phyloP scores from a whole-genome alignment of 164 flowering plant genomes.

The Euptelea pleiosperma region DNA sequence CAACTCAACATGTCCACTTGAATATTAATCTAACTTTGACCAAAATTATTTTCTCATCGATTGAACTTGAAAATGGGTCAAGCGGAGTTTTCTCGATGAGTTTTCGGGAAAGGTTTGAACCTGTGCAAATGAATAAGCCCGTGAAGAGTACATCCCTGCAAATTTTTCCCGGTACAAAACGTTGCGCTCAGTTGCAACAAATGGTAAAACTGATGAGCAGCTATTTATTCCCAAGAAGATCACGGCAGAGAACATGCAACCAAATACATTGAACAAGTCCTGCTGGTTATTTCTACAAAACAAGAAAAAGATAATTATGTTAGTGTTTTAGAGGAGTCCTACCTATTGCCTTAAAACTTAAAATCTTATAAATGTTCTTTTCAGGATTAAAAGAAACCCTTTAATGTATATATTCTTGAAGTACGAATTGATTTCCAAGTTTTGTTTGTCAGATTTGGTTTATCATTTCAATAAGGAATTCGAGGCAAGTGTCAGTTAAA shows the following conservation, averaged over 20 bases:
- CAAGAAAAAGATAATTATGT: background rate
- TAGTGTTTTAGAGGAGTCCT: background rate
- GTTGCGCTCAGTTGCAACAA: conserved; percentile 47
- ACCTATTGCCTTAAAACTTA: background rate
- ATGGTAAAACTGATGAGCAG: conserved; percentile 50
- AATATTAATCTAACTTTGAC: too few species aligned
- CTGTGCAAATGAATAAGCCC: conserved; percentile 69
- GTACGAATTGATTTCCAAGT: too few species aligned
- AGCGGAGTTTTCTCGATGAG: too few species aligned
- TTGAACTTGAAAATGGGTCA: too few species aligned
- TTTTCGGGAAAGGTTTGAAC: conserved; percentile 20
- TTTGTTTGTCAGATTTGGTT: too few species aligned
- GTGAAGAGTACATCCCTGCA: conserved; percentile 77
- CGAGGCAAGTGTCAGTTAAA: too few species aligned
- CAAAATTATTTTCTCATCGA: too few species aligned
- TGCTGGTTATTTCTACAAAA: conserved; percentile 46
- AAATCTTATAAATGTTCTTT: too few species aligned
- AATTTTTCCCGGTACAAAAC: conserved; percentile 65
- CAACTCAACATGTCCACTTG: too few species aligned
- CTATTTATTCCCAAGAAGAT: conserved; percentile 55
- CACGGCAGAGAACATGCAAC: conserved; percentile 43
- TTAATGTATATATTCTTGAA: too few species aligned
- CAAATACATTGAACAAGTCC: conserved; percentile 49
- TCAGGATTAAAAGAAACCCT: too few species aligned
- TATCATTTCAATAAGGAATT: too few species aligned